These are phyloP conservation scores for Dissophora globulifera DNA, from an alignment of 192 early-diverging fungal species.

Conservation along the genomic window DNA sequence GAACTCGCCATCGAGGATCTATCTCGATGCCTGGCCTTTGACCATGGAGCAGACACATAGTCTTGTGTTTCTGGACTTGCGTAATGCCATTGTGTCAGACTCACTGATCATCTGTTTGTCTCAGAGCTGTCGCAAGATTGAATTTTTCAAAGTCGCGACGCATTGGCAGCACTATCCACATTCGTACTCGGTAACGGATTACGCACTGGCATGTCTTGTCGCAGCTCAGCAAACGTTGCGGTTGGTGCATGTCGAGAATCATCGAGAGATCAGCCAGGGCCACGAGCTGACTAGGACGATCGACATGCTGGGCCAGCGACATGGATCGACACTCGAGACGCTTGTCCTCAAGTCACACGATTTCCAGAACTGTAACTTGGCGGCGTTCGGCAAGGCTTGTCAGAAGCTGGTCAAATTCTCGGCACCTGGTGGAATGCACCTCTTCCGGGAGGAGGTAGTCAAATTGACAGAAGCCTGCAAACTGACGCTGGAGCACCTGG, in stretches of 20 bases:
- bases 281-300: slow-evolving; percentile 31
- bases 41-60: slow-evolving; percentile 42
- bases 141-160: slow-evolving; percentile 39
- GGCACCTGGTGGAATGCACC: slow-evolving; percentile 40
- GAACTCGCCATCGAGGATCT: slow-evolving; percentile 11
- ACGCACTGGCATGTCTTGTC: slow-evolving; percentile 25
- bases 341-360: slow-evolving; percentile 46
- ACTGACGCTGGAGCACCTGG: slow-evolving; percentile 45
- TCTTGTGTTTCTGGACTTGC: slow-evolving; percentile 41
- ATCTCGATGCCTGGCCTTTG: slow-evolving; percentile 34
- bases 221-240: slow-evolving; percentile 13
- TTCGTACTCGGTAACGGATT: slow-evolving; percentile 40
- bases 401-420: slow-evolving; percentile 28
- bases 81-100: slow-evolving; percentile 33
- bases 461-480: slow-evolving; percentile 39
- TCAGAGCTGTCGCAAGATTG: slow-evolving; percentile 35
- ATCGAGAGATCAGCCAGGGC: slow-evolving; percentile 47
- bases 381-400: slow-evolving; percentile 34
- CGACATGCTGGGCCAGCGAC: slow-evolving; percentile 7
- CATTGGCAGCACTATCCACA: slow-evolving; percentile 38
- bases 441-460: slow-evolving; percentile 26
- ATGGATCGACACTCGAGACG: slow-evolving; percentile 30
- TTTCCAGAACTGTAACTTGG: slow-evolving; percentile 44
- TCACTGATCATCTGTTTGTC: slow-evolving; percentile 27
- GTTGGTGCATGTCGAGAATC: slow-evolving; percentile 43